Evolutionary conservation across 768 basidiomycete species (phyloP).

Genomic region (Lactarius sanguifluus): DNA sequence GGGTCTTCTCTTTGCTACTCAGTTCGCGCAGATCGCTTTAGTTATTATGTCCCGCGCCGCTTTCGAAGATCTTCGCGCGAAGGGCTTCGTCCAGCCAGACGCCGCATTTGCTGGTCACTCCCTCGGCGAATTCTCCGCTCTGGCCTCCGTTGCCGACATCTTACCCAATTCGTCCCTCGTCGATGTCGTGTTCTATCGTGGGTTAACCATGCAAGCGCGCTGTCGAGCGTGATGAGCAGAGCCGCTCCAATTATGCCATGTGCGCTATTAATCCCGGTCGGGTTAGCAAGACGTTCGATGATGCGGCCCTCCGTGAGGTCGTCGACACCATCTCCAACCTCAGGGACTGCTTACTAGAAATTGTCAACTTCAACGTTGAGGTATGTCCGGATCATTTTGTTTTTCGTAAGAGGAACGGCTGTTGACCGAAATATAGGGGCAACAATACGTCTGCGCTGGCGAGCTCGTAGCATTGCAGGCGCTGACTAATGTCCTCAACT

Average conservation of each 20-base stretch:
- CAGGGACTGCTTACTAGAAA: slow-evolving; percentile 86
- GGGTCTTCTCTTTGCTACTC: slow-evolving; percentile 95
- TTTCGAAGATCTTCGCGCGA: slow-evolving; percentile 96
- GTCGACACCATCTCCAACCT: slow-evolving; percentile 83
- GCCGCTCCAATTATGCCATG: slow-evolving; percentile 97
- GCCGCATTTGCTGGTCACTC: slow-evolving; percentile 98
- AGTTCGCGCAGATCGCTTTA: slow-evolving; percentile 97
- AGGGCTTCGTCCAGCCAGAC: slow-evolving; percentile 89
- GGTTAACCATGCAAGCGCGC: slow-evolving; percentile 99
- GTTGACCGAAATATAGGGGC: slow-evolving; percentile 57
- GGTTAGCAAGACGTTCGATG: slow-evolving; percentile 91
- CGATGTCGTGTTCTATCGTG: slow-evolving; percentile 99
- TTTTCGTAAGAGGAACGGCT: neutral
- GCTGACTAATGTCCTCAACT: slow-evolving; percentile 95
- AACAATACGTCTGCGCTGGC: slow-evolving; percentile 99
- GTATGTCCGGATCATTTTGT: slow-evolving; percentile 49
- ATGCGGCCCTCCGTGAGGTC: slow-evolving; percentile 94
- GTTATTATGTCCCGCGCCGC: slow-evolving; percentile 98
- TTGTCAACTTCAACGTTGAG: slow-evolving; percentile 96
- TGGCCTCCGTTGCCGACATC: slow-evolving; percentile 97
- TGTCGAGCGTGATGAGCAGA: slow-evolving; percentile 90
- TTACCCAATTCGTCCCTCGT: slow-evolving; percentile 92
- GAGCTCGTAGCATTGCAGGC: slow-evolving; percentile 92
- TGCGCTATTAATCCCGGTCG: slow-evolving; percentile 98
- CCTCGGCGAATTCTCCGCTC: slow-evolving; percentile 96